Conservation (phyloP, 2,329 filamentous ascomycete species). For the Calonectria crousiana region DNA sequence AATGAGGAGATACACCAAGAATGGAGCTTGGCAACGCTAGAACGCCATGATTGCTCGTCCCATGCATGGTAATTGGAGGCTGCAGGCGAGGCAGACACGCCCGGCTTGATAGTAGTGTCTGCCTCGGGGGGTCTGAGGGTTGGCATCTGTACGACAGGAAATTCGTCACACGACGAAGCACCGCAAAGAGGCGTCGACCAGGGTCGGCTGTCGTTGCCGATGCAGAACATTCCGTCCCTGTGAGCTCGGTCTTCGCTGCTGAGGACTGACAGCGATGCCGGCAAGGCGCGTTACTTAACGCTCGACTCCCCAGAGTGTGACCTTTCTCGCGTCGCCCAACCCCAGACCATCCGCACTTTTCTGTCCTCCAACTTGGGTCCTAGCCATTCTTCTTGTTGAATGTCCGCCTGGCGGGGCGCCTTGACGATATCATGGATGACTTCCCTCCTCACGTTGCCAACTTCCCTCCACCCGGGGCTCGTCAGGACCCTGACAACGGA, state of each 20-base stretch:
- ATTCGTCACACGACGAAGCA: conserved; percentile 32
- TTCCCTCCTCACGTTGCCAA: conserved; percentile 38
- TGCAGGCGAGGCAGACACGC: conserved; percentile 37
- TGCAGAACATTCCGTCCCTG: conserved; percentile 31
- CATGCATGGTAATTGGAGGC: conserved; percentile 17
- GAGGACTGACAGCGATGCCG: conserved; percentile 19
- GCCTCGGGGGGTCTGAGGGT: conserved; percentile 23
- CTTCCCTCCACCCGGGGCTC: conserved; percentile 5
- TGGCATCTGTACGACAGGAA: conserved; percentile 18
- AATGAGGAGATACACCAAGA: conserved; percentile 24
- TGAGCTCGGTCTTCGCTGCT: conserved; percentile 35
- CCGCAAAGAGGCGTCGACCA: conserved; percentile 4
- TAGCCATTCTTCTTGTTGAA: conserved; percentile 1
- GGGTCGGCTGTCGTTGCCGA: conserved; percentile 21
- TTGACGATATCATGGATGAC: conserved; percentile 42
- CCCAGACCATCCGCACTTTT: conserved; percentile 1
- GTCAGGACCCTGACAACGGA: conserved; percentile 6
- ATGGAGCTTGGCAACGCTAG: conserved; percentile 31
- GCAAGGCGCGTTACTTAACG: conserved; percentile 41
- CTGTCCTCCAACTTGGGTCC: not conserved
- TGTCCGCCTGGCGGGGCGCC: not conserved
- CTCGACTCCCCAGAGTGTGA: conserved; percentile 28
- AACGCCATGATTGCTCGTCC: conserved; percentile 24
- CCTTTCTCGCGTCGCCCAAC: conserved; percentile 2
- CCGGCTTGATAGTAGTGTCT: not conserved